Evolutionary conservation across 2,329 filamentous ascomycete species (phyloP), one percentile per base, ranked within the genome.

Genomic region (Sarocladium kiliense): DNA sequence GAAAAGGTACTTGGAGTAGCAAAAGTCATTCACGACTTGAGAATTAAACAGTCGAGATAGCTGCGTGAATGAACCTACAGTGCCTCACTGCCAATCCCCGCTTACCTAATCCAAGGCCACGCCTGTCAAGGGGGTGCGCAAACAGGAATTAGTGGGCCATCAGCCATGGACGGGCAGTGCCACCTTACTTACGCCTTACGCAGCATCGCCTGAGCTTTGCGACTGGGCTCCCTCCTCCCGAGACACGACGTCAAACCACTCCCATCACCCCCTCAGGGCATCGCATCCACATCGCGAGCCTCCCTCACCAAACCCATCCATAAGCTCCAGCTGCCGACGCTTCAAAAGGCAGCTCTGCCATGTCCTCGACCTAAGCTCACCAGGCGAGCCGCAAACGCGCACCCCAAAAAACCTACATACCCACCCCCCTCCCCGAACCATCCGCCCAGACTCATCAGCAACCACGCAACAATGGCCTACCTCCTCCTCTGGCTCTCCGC

Each of bases 401-500:
- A 56, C n/a, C 32, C 23, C 53, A 30, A 1, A 26, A 14, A 27
- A 11, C 10, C n/a, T n/a, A n/a, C n/a, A n/a, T n/a, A n/a, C n/a
- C n/a, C n/a, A n/a, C n/a, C n/a, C n/a, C n/a, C 44, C 23, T 32
- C 44, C 21, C 44, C 47, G 47, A 36, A 19, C 26, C 47, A 51
- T 51, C 47, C 47, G 47, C 27, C 12, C 10, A 9, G 3, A 32
- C 58, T 50, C 54, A 41, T 32, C 54, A 45, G 21, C 25, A 21
- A 54, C 25, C 47, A 42, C 37, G 41, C 47, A 64, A 68, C 72
- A 63, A 96, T 95, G 90, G 79, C 76, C 59, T 94, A 92, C 76
- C 69, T 95, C 60, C 82, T 96, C 74, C 96, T 91, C 76, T 85
- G 82, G 63, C 70, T 92, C 60, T 84, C 83, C 65, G 81, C 96